Percentiles rank a stretch among this genome's conserved stretches.
Conservation (phyloP, 2,329 filamentous ascomycete species). For the Trichoderma sp. region DNA sequence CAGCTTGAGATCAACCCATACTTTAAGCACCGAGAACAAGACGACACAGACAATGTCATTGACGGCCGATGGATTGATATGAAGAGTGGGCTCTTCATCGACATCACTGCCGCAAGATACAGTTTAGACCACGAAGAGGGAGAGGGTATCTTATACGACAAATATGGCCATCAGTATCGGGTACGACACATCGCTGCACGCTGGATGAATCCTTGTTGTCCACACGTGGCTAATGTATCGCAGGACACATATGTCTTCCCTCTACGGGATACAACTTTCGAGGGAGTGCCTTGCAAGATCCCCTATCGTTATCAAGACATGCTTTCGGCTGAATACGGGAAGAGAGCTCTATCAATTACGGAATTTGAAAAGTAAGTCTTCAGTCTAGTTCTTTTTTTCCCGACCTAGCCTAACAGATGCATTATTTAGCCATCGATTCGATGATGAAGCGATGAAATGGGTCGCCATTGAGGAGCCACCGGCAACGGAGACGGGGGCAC, state of each 20-base stretch:
- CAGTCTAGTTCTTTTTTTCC: background rate
- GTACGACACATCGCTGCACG: constrained; percentile 37
- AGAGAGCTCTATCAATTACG: constrained; percentile 54
- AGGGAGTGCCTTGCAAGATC: constrained; percentile 67
- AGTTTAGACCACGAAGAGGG: constrained; percentile 49
- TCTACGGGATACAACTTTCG: constrained; percentile 69
- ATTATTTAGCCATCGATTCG: constrained; percentile 46
- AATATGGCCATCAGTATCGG: constrained; percentile 55
- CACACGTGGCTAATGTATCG: background rate
- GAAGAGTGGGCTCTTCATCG: constrained; percentile 52
- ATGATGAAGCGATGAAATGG: constrained; percentile 45
- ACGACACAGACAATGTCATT: constrained; percentile 49
- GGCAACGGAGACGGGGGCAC: background rate
- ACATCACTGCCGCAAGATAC: constrained; percentile 57
- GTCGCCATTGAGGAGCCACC: constrained; percentile 5
- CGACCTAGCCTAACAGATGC: background rate
- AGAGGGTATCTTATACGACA: constrained; percentile 53
- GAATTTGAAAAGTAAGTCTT: constrained; percentile 56
- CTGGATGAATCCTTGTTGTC: background rate
- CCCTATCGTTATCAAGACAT: constrained; percentile 65
- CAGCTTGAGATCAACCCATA: constrained; percentile 55
- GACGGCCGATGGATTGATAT: constrained; percentile 57
- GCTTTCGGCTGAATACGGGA: constrained; percentile 60
- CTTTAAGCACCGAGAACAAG: constrained; percentile 44
- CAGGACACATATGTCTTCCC: constrained; percentile 67